Percentiles rank a stretch among this genome's conserved stretches.
Conservation (phyloP, 169 alveolate genomes). For the Eimeria acervulina region DNA sequence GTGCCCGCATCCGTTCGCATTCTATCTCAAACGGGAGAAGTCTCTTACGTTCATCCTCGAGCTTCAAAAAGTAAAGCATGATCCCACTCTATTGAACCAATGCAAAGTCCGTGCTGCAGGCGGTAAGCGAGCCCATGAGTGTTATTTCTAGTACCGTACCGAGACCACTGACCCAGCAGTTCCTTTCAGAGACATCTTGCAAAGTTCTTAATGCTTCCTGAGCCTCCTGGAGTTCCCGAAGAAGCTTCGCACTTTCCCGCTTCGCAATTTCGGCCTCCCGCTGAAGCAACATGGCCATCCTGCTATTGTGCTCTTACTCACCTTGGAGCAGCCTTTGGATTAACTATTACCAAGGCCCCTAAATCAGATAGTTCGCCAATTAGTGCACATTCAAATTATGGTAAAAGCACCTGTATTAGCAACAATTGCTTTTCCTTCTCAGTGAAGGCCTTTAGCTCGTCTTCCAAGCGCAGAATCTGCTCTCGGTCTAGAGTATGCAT, state of each 20-base stretch:
- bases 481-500: slow-evolving; percentile 48
- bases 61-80: slow-evolving; percentile 13
- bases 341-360: neutral
- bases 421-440: slow-evolving; percentile 15
- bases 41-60: slow-evolving; percentile 48
- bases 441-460: slow-evolving; percentile 33
- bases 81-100: neutral
- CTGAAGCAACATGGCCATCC: neutral
- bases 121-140: neutral
- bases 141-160: neutral
- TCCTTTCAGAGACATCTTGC: slow-evolving; percentile 56
- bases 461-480: slow-evolving; percentile 61
- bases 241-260: slow-evolving; percentile 43
- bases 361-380: neutral
- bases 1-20: slow-evolving; percentile 62
- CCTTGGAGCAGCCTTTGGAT: neutral
- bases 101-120: neutral
- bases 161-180: slow-evolving; percentile 18
- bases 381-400: neutral
- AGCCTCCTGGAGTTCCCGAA: slow-evolving; percentile 28
- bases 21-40: slow-evolving; percentile 29
- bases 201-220: slow-evolving; percentile 43
- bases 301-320: neutral
- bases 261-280: slow-evolving; percentile 44
- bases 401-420: slow-evolving; percentile 16